phyloP scores from a whole-genome alignment of 352 stramenopile genomes.

The Phytophthora pini region DNA sequence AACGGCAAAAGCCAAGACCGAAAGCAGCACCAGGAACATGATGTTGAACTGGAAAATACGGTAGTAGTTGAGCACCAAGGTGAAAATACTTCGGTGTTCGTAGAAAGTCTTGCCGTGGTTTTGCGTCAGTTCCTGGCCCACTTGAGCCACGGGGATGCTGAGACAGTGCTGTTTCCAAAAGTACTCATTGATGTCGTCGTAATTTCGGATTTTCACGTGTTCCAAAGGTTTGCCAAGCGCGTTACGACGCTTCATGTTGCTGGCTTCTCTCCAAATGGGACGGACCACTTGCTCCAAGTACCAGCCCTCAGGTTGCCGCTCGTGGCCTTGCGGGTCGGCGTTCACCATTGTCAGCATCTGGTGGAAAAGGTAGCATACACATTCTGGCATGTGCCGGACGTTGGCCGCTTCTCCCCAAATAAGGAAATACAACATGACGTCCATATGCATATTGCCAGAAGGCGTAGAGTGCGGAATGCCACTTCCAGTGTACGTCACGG shows the following conservation, averaged over 20 bases:
- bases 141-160: constrained; percentile 49
- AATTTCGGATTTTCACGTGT: constrained; percentile 82
- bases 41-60: constrained; percentile 88
- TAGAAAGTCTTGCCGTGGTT: constrained; percentile 85
- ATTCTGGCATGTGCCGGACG: constrained; percentile 97
- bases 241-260: constrained; percentile 80
- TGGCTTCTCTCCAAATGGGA: constrained; percentile 74
- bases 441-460: constrained; percentile 68
- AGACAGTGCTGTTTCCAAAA: constrained; percentile 80
- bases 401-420: constrained; percentile 98
- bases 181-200: constrained; percentile 87
- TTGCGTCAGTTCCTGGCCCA: constrained; percentile 56
- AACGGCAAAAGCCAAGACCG: constrained; percentile 60
- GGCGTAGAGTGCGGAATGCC: constrained; percentile 24
- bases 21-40: constrained; percentile 68
- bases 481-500: constrained; percentile 71
- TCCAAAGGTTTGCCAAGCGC: constrained; percentile 63
- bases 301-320: constrained; percentile 58
- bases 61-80: constrained; percentile 80
- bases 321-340: constrained; percentile 46
- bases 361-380: constrained; percentile 98
- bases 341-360: constrained; percentile 68
- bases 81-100: constrained; percentile 77
- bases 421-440: constrained; percentile 97
- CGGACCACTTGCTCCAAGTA: constrained; percentile 65